Base-by-base conservation (phyloP, 2,329 filamentous ascomycete species). In the Aplosporella prunicola region DNA sequence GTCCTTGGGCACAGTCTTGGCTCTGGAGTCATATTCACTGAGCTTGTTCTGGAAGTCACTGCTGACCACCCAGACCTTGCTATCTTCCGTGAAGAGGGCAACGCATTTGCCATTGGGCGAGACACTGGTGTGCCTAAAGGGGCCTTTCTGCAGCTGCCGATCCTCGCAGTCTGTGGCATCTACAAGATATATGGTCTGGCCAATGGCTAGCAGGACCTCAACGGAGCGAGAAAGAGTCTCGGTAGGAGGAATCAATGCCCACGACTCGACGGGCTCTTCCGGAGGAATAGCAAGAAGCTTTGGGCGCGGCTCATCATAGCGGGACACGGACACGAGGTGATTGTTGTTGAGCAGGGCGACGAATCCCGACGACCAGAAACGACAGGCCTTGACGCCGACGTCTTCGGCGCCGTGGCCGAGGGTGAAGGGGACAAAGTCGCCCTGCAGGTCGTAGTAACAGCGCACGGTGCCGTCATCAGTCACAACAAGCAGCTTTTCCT, bases 21-120 rank as follows among this genome's bases (percentile, higher is more conserved):
- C 88, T 47, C 80, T 80, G 1, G 88, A 89, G 51, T 94, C 79
- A 55, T 96, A 89, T 61, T 96, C 88, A 55, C 87, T 89, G 44
- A 94, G 69, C 40, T 88, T 80, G 52, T 82, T 87, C 56, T 94
- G 87, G 57, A 96, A 96, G 58, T 98, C 89, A 51, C 86, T 89
- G 32, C 85, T 91, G 35, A 96, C 87, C 18, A 98, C 84, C 71
- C 91, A 93, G 14, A 91, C 78, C 48, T 79, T 41, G 40, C 87
- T 86, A 43, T 85, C 80, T 20, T 78, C 71, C 0, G 87, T 89
- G 54, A 94, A 96, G 20, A 98, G 71, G 0, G 87, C 86, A 4
- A 88, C 81, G 50, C 83, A 93, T 46, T 80, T 82, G 15, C 88
- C 91, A 51, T 93, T 89, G 0, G 91, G 89, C 1, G 89, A 95